Percentiles rank a stretch among this genome's conserved stretches.
phyloP scores from a whole-genome alignment of 2,329 filamentous ascomycete species.

The Venturia pyrina region DNA sequence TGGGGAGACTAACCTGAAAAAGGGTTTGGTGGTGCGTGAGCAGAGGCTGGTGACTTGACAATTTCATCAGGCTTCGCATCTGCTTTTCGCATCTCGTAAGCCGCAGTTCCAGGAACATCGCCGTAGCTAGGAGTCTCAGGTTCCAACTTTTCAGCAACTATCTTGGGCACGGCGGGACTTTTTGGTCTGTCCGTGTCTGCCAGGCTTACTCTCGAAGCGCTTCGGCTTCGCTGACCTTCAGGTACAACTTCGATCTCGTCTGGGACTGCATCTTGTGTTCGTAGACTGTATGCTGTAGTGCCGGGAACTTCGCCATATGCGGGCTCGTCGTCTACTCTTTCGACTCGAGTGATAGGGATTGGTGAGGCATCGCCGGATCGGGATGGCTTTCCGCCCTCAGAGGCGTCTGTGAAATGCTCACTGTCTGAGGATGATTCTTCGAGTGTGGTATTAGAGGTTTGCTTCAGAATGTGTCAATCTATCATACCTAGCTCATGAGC shows the following conservation, averaged over 20 bases:
- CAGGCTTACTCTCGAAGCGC: constrained; percentile 29
- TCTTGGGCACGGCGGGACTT: constrained; percentile 47
- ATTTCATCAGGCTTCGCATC: constrained; percentile 52
- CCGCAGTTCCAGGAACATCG: constrained; percentile 51
- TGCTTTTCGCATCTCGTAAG: constrained; percentile 45
- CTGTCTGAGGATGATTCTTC: constrained; percentile 38
- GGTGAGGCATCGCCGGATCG: constrained; percentile 39
- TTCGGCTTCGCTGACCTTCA: constrained; percentile 28
- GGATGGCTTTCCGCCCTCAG: constrained; percentile 40
- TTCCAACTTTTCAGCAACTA: constrained; percentile 53
- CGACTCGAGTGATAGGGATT: constrained; percentile 52
- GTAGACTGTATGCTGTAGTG: constrained; percentile 48
- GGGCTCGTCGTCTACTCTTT: constrained; percentile 49
- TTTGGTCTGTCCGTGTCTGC: constrained; percentile 31
- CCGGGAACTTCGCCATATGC: constrained; percentile 53
- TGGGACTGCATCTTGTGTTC: constrained; percentile 49
- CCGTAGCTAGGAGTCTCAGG: constrained; percentile 46
- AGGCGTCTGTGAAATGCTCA: constrained; percentile 58
- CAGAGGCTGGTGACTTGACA: constrained; percentile 30
- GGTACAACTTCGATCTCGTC: constrained; percentile 52
- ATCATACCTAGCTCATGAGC: constrained; percentile 44
- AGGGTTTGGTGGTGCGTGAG: constrained; percentile 17
- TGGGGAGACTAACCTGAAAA: constrained; percentile 43
- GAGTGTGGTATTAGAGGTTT: neutral
- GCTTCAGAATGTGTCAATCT: neutral